phyloP scores from a whole-genome alignment of 108 stramenopile genomes.

The Cyclotella choctawhatcheeana region DNA sequence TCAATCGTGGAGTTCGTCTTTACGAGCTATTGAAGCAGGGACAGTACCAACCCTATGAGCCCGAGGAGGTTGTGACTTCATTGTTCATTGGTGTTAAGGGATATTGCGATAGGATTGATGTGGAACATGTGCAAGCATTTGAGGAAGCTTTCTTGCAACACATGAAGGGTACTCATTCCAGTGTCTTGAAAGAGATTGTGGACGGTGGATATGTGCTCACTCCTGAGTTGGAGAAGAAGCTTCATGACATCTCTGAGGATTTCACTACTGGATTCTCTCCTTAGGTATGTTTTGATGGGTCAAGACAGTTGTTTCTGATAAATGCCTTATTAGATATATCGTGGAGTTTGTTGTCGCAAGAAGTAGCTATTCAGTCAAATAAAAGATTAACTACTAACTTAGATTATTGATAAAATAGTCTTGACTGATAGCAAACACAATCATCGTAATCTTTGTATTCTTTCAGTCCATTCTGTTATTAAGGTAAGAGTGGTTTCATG shows the following conservation, averaged over 20 bases:
- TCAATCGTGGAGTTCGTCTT: slow-evolving; percentile 99
- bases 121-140: slow-evolving; percentile 95
- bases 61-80: slow-evolving; percentile 97
- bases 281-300: slow-evolving; percentile 24
- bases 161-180: slow-evolving; percentile 93
- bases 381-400: neutral
- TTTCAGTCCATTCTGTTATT: too few relatives aligned
- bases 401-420: too few relatives aligned
- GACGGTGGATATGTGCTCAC: slow-evolving; percentile 88
- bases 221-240: slow-evolving; percentile 76
- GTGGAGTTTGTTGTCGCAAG: neutral
- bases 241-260: slow-evolving; percentile 94
- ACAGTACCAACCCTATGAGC: slow-evolving; percentile 98
- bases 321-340: slow-evolving; percentile 19
- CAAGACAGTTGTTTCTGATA: slow-evolving; percentile 5
- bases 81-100: slow-evolving; percentile 99
- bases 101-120: slow-evolving; percentile 99
- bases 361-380: neutral
- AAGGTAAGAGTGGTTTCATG: too few relatives aligned
- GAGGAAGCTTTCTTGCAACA: slow-evolving; percentile 94
- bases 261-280: slow-evolving; percentile 93
- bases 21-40: slow-evolving; percentile 99
- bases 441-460: too few relatives aligned
- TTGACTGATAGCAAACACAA: too few relatives aligned
- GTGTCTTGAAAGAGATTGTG: slow-evolving; percentile 88